Conservation (phyloP, 306 rosid genomes). For the Castanea sativa region DNA sequence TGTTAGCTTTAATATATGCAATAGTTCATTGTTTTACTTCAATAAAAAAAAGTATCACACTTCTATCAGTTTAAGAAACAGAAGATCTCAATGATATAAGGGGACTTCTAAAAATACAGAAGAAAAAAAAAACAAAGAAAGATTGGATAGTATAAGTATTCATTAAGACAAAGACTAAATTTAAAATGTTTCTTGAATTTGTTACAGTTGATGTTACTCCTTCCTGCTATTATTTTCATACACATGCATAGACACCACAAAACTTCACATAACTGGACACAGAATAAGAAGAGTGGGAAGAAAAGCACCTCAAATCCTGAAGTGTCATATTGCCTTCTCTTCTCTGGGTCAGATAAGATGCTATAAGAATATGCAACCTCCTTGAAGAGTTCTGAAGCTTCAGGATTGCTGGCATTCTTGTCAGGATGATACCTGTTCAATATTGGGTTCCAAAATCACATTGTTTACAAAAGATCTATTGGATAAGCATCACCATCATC, state of each 20-base stretch:
- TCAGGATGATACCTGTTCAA: slow-evolving; percentile 89
- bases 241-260: neutral
- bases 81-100: neutral
- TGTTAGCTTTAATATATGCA: neutral
- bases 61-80: neutral
- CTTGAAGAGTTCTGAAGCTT: slow-evolving; percentile 92
- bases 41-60: neutral
- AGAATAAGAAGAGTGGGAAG: slow-evolving; percentile 9
- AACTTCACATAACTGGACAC: neutral
- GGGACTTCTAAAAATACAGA: neutral
- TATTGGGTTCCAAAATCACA: neutral
- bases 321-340: slow-evolving; percentile 92
- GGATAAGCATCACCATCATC: neutral
- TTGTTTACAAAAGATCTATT: slow-evolving; percentile 5
- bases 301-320: slow-evolving; percentile 89
- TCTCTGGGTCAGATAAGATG: slow-evolving; percentile 96
- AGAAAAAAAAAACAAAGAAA: neutral
- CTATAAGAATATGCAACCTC: slow-evolving; percentile 93
- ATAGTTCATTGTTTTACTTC: neutral
- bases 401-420: slow-evolving; percentile 89
- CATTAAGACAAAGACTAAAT: neutral
- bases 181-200: neutral
- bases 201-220: neutral
- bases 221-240: neutral
- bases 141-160: neutral